Evolutionary conservation across 768 basidiomycete species (phyloP).

Genomic region (Pisolithus microcarpus): DNA sequence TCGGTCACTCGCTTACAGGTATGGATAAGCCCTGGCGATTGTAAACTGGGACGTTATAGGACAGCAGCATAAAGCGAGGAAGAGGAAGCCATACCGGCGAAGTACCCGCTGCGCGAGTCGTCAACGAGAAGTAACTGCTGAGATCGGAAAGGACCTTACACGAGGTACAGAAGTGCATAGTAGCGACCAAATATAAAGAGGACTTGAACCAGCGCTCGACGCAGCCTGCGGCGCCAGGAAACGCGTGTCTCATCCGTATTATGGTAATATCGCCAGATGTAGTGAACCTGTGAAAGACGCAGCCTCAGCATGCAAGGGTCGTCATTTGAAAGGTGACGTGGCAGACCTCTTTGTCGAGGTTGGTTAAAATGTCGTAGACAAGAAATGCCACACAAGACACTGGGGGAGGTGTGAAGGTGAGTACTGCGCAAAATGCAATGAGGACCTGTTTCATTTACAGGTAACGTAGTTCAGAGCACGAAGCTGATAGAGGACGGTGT

Average conservation of each 20-base stretch:
- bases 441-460: background rate
- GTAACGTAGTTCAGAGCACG: background rate
- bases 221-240: background rate
- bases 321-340: background rate
- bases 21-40: background rate
- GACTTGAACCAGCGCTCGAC: slow-evolving; percentile 6
- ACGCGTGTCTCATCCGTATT: background rate
- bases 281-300: slow-evolving; percentile 5
- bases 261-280: slow-evolving; percentile 12
- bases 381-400: background rate
- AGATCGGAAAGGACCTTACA: slow-evolving; percentile 2
- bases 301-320: background rate
- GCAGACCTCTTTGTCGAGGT: slow-evolving; percentile 15
- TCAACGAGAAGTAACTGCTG: background rate
- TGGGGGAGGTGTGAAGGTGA: background rate
- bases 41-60: background rate
- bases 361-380: slow-evolving; percentile 9
- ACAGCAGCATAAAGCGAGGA: background rate
- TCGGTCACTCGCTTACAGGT: background rate
- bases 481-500: background rate
- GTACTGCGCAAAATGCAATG: background rate
- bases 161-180: slow-evolving; percentile 17
- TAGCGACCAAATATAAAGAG: slow-evolving; percentile 21
- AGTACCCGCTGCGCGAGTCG: background rate
- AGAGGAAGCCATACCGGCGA: background rate